Base-by-base conservation (phyloP, 1,139 yeast species). In the Saccharomycopsis hybrid region DNA sequence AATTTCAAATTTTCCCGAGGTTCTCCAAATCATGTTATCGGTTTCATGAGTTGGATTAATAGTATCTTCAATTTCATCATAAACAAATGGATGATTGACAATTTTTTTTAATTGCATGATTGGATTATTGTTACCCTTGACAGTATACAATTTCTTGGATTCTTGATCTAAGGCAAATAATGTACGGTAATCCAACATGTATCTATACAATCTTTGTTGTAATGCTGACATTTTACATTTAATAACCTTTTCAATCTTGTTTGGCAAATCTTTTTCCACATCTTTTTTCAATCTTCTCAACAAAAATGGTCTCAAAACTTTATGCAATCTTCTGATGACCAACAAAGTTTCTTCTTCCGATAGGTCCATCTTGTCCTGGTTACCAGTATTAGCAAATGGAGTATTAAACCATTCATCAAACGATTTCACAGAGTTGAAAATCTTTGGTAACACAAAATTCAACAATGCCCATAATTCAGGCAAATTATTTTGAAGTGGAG, bases 61-160 rank as follows among this genome's bases (percentile, higher is more conserved):
- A 56, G 87, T 73, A 55, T 82, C 79, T 68, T 92, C 98, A 44
- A 92, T 95, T 58, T 89, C 97, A 63, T 87, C 96, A 66, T 88
- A 92, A 13, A 92, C 97, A 70, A 85, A 92, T 1, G 98, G 98
- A 71, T 92, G 98, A 65, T 92, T 92, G 71, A 97, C 92, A 59
- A 92, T 89, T 66, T 92, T 92, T 61, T 96, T 79, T 67, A 92
- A 74, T 68, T 92, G 98, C 98, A 92, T 92, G 51, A 92, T 80
- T 63, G 89, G 89, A 62, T 89, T 88, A 64, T 89, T 88, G 60
- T 88, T 81, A 53, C 95, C 90, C 70, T 90, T 87, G 54, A 90
- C 77, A 31, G 84, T 81, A 9, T 76, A 70, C 51, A 76, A 70
- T 44, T 56, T 74, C 67, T 70, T 70, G 42, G 46, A 13, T 29